These are phyloP conservation scores for Fistulinella cinereoalba DNA, from an alignment of 1,284 basidiomycete species.

Conservation along the genomic window DNA sequence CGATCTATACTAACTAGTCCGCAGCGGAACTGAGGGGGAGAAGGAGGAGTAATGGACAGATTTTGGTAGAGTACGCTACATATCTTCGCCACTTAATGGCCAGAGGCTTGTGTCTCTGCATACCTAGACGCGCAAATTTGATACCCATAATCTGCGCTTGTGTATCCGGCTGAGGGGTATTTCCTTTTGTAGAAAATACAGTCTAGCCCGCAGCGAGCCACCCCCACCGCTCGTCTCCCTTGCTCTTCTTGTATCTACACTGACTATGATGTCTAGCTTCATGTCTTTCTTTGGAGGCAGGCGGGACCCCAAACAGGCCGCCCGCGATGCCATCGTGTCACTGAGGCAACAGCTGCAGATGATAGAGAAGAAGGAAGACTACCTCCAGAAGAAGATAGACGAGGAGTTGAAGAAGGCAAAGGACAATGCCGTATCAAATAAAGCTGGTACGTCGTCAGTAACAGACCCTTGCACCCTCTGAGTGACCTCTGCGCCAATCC, in stretches of 20 bases:
- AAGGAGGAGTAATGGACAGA: constrained; percentile 28
- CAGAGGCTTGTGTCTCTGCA: constrained; percentile 20
- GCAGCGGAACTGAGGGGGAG: constrained; percentile 10
- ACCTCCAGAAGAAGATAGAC: constrained; percentile 95
- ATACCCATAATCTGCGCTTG: constrained; percentile 24
- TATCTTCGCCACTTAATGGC: constrained; percentile 23
- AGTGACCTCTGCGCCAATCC: constrained; percentile 4
- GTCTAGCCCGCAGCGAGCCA: constrained; percentile 10
- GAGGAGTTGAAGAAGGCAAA: constrained; percentile 92
- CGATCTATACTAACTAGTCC: constrained; percentile 7
- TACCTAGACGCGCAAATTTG: constrained; percentile 25
- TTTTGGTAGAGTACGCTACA: constrained; percentile 29
- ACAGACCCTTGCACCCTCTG: constrained; percentile 6
- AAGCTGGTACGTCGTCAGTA: constrained; percentile 66
- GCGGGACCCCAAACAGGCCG: constrained; percentile 75
- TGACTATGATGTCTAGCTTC: constrained; percentile 76
- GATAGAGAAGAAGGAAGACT: constrained; percentile 99
- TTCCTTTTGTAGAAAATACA: constrained; percentile 23
- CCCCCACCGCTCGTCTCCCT: constrained; percentile 2
- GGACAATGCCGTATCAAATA: constrained; percentile 92
- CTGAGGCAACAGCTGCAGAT: constrained; percentile 88
- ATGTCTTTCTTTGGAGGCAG: constrained; percentile 83
- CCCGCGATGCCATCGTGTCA: constrained; percentile 84
- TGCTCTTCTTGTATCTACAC: constrained; percentile 5
- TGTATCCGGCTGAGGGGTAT: constrained; percentile 11